Base-by-base conservation (phyloP, 352 stramenopile species). In the Globisporangium barbulae region DNA sequence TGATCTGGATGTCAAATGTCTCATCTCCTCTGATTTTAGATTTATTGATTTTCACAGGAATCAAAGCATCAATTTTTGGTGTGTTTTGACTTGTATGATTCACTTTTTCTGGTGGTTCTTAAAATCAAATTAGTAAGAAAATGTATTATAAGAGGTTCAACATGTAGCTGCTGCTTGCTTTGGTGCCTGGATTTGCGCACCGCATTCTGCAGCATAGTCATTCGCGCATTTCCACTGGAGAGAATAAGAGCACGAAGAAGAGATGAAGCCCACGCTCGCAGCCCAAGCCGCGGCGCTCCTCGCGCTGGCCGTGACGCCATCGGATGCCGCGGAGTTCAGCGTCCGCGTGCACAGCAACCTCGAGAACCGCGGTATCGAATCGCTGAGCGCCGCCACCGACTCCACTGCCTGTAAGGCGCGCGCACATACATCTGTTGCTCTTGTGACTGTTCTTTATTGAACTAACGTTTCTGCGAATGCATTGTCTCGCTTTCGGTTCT, bases 231-330 rank as follows among this genome's bases (percentile, higher is more conserved):
- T 31, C 31, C 52, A 5, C 52, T 1, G 9, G 10, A 42, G 17
- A 57, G 45, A 52, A 44, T 17, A 57, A 19, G 5, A 22, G 28
- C 25, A 39, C 49, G n/a, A 37, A 9, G 10, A 41, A 25, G 10
- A 28, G 15, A 58, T 58, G 52, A 58, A 58, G 52, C 31, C n/a
- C 52, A 30, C 31, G n/a, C 50, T 56, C 50, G 50, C 28, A 30
- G 21, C 15, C 19, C 45, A 30, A 13, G 52, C 52, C n/a, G 31
- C 37, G 1, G 52, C 52, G 4, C n/a, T 58, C 52, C 31, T 41
- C 5, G n/a, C 30, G 52, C 15, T 45, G 52, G 10, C 30, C 30
- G 19, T 6, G 2, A 21, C 42, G 19, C 19, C 15, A 22, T 17
- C 42, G 4, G 19, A 22, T 6, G 5, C 42, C 42, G 17, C 7